A percentile compares a stretch with the other conserved stretches of the same genome.
Conservation (phyloP, 1,284 basidiomycete species). For the Schizophyllum commune region DNA sequence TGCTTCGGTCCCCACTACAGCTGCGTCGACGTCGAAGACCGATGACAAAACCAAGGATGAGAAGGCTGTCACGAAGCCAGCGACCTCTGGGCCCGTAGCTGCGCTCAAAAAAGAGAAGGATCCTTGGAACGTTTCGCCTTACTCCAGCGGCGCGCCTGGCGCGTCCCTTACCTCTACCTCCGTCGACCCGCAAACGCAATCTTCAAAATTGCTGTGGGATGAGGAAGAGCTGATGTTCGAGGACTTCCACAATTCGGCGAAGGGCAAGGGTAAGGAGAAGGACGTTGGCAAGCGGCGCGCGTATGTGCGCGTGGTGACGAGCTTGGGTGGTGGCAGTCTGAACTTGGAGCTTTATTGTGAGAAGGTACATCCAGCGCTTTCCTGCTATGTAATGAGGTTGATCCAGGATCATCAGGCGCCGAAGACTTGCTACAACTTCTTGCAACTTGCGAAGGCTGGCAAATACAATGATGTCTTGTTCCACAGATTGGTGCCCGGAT, state of each 20-base stretch:
- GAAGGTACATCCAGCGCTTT: constrained; percentile 42
- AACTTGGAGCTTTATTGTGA: constrained; percentile 92
- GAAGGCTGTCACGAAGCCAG: constrained; percentile 23
- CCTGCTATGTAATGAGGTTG: neutral
- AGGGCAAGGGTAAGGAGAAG: constrained; percentile 85
- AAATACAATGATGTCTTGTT: constrained; percentile 89
- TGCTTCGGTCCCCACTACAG: constrained; percentile 37
- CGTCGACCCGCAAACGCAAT: constrained; percentile 70
- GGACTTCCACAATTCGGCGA: constrained; percentile 68
- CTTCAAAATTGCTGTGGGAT: constrained; percentile 83
- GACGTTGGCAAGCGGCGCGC: constrained; percentile 84
- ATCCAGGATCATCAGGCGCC: constrained; percentile 56
- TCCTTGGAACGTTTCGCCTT: constrained; percentile 86
- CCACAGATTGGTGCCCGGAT: constrained; percentile 92
- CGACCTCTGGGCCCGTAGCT: constrained; percentile 26
- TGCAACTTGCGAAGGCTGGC: constrained; percentile 83
- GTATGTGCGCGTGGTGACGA: constrained; percentile 88
- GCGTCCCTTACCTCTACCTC: constrained; percentile 93
- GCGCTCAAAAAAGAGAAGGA: constrained; percentile 48
- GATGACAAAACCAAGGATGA: constrained; percentile 12
- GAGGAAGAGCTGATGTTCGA: constrained; percentile 95
- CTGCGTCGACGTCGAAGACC: constrained; percentile 16
- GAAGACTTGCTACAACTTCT: constrained; percentile 97
- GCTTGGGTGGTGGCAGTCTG: constrained; percentile 76
- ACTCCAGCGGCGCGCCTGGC: constrained; percentile 84